Evolutionary conservation across 257 asterid species (phyloP), one percentile per base, ranked within the genome.

Genomic region (Nicotiana attenuata): DNA sequence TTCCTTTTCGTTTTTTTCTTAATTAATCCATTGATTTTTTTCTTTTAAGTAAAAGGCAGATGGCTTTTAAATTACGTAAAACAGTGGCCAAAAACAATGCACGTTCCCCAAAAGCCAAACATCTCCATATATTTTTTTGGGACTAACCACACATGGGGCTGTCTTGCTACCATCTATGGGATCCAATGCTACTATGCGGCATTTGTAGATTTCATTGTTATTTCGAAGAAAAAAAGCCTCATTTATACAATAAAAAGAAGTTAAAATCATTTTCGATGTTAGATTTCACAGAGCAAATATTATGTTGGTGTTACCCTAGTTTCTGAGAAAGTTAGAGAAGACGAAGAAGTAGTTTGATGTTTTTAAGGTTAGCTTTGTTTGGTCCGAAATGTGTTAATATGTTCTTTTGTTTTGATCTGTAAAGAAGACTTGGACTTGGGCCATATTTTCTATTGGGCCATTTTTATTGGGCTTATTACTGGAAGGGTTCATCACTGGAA

Each of bases 71-170:
- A n/a, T 69, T n/a, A 22, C 29, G 45, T 69, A 69, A 69, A 69
- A 69, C 57, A 69, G 33, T 41, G 33, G 31, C 28, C 10, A 77
- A 38, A 77, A 28, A 60, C 31, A n/a, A 71, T 81, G 94, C 90
- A 89, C 88, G 89, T 88, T 90, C 76, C 85, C 85, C 82, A 77
- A 86, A 87, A 87, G 84, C 90, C 87, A 38, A 91, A 86, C 86
- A 88, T 87, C 87, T 84, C 88, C 87, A 84, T 11, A 85, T 10
- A 17, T 89, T 83, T 88, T 85, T 85, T 77, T 82, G 90, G 90
- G 87, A 81, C 82, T 80, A 84, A 47, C 45, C 69, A 91, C 97
- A 91, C 97, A 90, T 91, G 94, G 89, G 79, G 73, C 50, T 91
- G 95, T 88, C 91, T 82, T 82, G 80, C 77, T 82, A 52, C 73